Base-by-base conservation (phyloP, 73 alveolate genomes). In the Paramecium primaurelia region DNA sequence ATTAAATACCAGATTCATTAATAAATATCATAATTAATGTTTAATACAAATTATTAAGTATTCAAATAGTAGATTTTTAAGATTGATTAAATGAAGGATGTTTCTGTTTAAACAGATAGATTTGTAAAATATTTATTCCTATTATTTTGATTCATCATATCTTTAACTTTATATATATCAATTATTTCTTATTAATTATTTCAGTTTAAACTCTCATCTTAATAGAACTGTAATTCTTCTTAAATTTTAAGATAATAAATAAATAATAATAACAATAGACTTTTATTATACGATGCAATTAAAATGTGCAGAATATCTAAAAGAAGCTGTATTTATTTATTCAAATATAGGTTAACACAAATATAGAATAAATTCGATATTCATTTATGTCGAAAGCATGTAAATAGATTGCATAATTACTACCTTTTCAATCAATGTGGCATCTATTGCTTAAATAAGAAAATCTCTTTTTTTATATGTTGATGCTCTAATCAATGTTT, bases 391-490 rank as follows among this genome's bases (percentile, higher is more conserved):
- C 84, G 2, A 64, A 64, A 64, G 84, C 84, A 2, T 64, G 84
- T 14, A 64, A 64, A 64, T 7, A 64, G 12, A 64, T 64, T 64
- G 84, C 84, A 64, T 34, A 64, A 64, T 34, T 64, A 32, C 28
- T 64, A 64, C 84, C 84, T 28, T 64, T 64, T 14, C 8, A 64
- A 64, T 64, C 84, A 64, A 64, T 64, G 84, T 64, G 84, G 84
- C 84, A 28, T 16, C 26, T 64, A 64, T 34, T 64, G 12, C 26
- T 64, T 12, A 64, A 64, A 64, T 64, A 64, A 10, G 84, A 64
- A 1, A 64, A 64, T 34, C 84, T 64, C 42, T 64, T 64, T 64
- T 64, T 64, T 34, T 64, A 64, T 64, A 64, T 64, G 84, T 64
- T 64, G 49, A 64, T 64, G 84, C 84, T 64, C 22, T 34, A 64